Evolutionary conservation across 306 rosid species (phyloP).

Genomic region (Quercus berberidifolia): DNA sequence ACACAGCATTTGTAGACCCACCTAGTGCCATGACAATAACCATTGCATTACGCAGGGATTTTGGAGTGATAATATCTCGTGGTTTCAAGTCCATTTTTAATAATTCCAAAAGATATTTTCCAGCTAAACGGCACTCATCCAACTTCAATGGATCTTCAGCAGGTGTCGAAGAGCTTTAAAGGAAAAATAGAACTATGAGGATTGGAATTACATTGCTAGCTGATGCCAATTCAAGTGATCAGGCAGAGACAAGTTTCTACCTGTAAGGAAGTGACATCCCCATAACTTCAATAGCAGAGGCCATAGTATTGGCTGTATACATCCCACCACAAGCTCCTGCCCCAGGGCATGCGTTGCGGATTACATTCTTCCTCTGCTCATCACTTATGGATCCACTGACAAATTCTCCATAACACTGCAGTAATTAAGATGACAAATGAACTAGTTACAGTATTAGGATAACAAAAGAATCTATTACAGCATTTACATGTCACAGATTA

Average conservation of each 20-base stretch:
- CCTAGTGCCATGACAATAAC: slow-evolving; percentile 95
- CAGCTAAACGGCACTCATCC: slow-evolving; percentile 96
- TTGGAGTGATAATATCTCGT: slow-evolving; percentile 78
- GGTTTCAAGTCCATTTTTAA: slow-evolving; percentile 93
- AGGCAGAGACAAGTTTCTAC: slow-evolving; percentile 32
- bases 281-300: slow-evolving; percentile 95
- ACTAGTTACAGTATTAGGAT: neutral
- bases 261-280: slow-evolving; percentile 99
- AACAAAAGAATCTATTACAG: neutral
- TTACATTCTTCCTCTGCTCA: slow-evolving; percentile 58
- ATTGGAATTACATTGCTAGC: slow-evolving; percentile 1
- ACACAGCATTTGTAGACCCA: slow-evolving; percentile 97
- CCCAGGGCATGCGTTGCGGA: slow-evolving; percentile 89
- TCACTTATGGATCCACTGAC: slow-evolving; percentile 83
- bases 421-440: slow-evolving; percentile 7
- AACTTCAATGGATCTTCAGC: slow-evolving; percentile 95
- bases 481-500: neutral
- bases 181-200: slow-evolving; percentile 7
- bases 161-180: slow-evolving; percentile 82
- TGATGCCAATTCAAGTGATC: slow-evolving; percentile 8
- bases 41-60: slow-evolving; percentile 86
- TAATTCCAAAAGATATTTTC: slow-evolving; percentile 75
- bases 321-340: slow-evolving; percentile 99
- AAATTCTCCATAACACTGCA: slow-evolving; percentile 87
- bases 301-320: slow-evolving; percentile 99